Conservation (phyloP, 352 stramenopile species). For the Phytopythium chamaehyphon region DNA sequence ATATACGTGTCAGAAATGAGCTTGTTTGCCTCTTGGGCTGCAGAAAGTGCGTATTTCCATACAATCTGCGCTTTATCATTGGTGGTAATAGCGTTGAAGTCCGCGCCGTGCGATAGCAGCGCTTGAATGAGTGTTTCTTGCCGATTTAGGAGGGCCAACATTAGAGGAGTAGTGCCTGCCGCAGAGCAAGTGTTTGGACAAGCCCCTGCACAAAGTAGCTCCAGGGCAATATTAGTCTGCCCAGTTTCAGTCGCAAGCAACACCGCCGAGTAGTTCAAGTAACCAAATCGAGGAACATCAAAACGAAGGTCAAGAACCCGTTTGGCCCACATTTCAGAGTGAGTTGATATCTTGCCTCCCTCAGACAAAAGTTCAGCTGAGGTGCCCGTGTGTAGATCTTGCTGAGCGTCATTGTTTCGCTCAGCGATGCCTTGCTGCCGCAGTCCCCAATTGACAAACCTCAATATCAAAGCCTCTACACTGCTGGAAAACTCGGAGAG, state of each 20-base stretch:
- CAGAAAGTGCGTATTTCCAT: slow-evolving; percentile 48
- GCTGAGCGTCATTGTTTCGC: slow-evolving; percentile 5
- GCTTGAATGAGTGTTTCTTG: slow-evolving; percentile 26
- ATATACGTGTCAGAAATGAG: slow-evolving; percentile 3
- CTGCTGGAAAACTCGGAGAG: slow-evolving; percentile 8
- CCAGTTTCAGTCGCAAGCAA: slow-evolving; percentile 51
- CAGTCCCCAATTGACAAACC: slow-evolving; percentile 26
- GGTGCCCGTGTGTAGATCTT: slow-evolving; percentile 4
- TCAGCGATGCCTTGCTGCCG: slow-evolving; percentile 13
- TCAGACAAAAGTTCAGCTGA: slow-evolving; percentile 9
- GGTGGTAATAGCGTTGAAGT: slow-evolving; percentile 52
- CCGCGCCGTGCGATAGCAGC: slow-evolving; percentile 26
- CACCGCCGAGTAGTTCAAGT: slow-evolving; percentile 40
- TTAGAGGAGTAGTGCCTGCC: slow-evolving; percentile 43
- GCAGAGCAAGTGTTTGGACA: slow-evolving; percentile 20
- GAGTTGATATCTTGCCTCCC: not conserved
- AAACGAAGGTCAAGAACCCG: slow-evolving; percentile 39
- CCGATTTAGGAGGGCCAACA: slow-evolving; percentile 51
- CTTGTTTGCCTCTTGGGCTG: slow-evolving; percentile 17
- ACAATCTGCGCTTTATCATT: slow-evolving; percentile 47
- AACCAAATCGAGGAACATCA: slow-evolving; percentile 42
- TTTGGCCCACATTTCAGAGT: slow-evolving; percentile 26
- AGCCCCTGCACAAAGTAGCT: slow-evolving; percentile 43
- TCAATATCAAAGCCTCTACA: slow-evolving; percentile 20
- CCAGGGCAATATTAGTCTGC: slow-evolving; percentile 18